Evolutionary conservation across 768 basidiomycete species (phyloP).

Genomic region (Kwoniella newhampshirensis): DNA sequence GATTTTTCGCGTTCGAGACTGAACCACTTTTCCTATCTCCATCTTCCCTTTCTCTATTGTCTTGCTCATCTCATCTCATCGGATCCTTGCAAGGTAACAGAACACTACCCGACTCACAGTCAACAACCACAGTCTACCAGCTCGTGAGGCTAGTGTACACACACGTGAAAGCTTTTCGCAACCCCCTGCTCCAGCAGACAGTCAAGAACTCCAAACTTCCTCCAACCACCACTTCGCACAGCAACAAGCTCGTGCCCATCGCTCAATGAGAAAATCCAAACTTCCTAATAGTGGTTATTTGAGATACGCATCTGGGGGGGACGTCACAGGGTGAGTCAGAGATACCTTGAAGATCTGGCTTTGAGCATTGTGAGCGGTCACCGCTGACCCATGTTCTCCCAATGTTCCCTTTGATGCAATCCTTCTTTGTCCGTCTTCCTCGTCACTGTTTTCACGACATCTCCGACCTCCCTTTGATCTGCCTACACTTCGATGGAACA

Average conservation of each 20-base stretch:
- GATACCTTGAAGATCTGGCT: background rate
- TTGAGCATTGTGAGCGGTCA: conserved; percentile 3
- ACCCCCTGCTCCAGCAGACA: background rate
- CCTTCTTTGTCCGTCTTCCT: background rate
- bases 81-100: too few species aligned
- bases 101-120: too few species aligned
- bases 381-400: background rate
- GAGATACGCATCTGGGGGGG: conserved; percentile 26
- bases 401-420: background rate
- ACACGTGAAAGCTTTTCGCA: too few species aligned
- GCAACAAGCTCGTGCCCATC: conserved; percentile 5
- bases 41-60: too few species aligned
- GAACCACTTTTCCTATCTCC: too few species aligned
- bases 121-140: too few species aligned
- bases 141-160: background rate
- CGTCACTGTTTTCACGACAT: background rate
- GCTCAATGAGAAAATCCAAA: conserved; percentile 45
- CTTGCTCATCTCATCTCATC: too few species aligned
- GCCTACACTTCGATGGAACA: too few species aligned
- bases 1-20: too few species aligned
- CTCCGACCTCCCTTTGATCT: conserved; percentile 1
- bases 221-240: conserved; percentile 7
- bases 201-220: background rate
- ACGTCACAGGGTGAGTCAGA: conserved; percentile 35
- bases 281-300: conserved; percentile 48